phyloP scores from a whole-genome alignment of 805 yeast genomes.

The Ogataea dorogensis region DNA sequence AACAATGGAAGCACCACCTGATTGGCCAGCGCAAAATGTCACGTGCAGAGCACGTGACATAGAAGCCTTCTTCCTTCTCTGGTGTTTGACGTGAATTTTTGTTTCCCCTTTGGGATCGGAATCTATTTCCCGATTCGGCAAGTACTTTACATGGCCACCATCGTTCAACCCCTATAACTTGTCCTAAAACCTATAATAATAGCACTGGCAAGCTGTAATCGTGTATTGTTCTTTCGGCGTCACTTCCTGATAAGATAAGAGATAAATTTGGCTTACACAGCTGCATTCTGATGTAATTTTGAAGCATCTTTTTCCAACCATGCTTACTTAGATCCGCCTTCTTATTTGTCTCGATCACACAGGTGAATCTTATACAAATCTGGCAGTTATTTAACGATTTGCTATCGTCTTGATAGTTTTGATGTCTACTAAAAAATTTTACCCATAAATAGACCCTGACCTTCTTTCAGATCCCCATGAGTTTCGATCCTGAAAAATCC shows the following conservation, averaged over 20 bases:
- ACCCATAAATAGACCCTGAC: constrained; percentile 1
- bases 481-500: constrained; percentile 21
- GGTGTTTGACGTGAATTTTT: too few relatives aligned
- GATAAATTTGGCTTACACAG: constrained; percentile 2
- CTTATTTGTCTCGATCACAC: neutral
- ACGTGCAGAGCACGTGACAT: too few relatives aligned
- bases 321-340: constrained; percentile 1
- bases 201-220: constrained; percentile 1
- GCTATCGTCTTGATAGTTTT: neutral
- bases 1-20: neutral
- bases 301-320: neutral
- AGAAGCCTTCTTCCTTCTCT: too few relatives aligned
- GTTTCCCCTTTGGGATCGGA: constrained; percentile 1
- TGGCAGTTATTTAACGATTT: constrained; percentile 3
- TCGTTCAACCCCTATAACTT: neutral
- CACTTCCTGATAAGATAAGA: constrained; percentile 7
- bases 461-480: constrained; percentile 5
- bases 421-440: constrained; percentile 8
- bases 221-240: neutral
- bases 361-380: constrained; percentile 10
- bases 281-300: constrained; percentile 4
- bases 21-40: neutral
- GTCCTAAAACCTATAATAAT: constrained; percentile 6
- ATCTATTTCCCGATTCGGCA: constrained; percentile 6
- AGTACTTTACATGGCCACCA: constrained; percentile 6